Evolutionary conservation across 2,329 filamentous ascomycete species (phyloP), one percentile per base, ranked within the genome.

Genomic region (Claviceps africana): DNA sequence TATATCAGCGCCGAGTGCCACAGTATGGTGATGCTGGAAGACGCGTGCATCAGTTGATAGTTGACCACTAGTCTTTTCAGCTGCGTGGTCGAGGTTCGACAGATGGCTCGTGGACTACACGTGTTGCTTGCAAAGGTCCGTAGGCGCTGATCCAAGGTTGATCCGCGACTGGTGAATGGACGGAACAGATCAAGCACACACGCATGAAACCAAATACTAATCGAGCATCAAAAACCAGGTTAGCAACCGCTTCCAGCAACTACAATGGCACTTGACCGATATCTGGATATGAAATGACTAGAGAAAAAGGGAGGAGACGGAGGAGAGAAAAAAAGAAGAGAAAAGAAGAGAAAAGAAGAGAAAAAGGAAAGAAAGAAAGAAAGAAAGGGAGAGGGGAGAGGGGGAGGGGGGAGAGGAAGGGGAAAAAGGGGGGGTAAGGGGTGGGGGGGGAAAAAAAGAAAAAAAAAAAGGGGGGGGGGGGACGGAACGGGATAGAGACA

Each of bases 1-100:
- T 69, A 69, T 8, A 67, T 61, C 5, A 69, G 56, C 0, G 62
- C 66, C 2, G 61, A 68, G 50, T 69, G 66, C 66, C 65, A 70
- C 4, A 69, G 57, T 0, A 69, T 62, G 0, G 65, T 66, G 48
- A 64, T 64, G 2, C 59, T 58, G 4, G 66, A 66, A 13, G 59
- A 62, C 2, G 53, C 52, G 47, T 65, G 62, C 6, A 61, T 57
- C 21, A 57, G 61, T 0, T 65, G 63, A 53, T 65, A 69, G 25
- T 63, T 56, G 19, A 67, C 51, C 1, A 69, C 57, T 1, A 69
- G 60, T 9, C 58, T 59, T 53, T 68, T 68, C n/a, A 69, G 59
- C 45, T 68, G 67, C n/a, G 57, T 57, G 2, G 66, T 60, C 0
- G 67, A 69, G 0, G 65, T 62, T 1, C 52, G 49, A 33, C 60